Evolutionary conservation across 2,329 filamentous ascomycete species (phyloP), one percentile per base, ranked within the genome.

Genomic region (Keithomyces neogunnii): DNA sequence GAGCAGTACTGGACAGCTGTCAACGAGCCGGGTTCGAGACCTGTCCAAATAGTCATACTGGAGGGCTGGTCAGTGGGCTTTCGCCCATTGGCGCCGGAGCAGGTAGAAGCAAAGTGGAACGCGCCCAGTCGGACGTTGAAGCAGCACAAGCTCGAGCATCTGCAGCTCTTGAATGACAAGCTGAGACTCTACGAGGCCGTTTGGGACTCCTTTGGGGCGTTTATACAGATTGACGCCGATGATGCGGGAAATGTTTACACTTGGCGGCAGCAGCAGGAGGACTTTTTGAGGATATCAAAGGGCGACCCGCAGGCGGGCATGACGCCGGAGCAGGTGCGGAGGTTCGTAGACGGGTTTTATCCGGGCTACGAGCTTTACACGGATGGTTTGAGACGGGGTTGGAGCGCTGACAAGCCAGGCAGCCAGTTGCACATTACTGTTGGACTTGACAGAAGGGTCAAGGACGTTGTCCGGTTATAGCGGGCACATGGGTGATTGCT

Each of bases 51-150:
- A 5, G 77, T 96, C 28, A 80, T 96, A 48, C 84, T 96, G 56
- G 90, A 96, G 67, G 90, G 91, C 19, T 96, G 90, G 91, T 93
- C 86, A 66, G 82, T 95, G 10, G 91, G 89, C 3, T 96, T 96
- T 69, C 81, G 84, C 5, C 68, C 85, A 0, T 67, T 91, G 10
- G 60, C 70, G 32, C 66, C 75, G 0, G 63, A 70, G n/a, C 73
- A 77, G 4, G 65, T 80, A 3, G 73, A 75, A 31, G 65, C 82
- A 3, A 75, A 75, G 58, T 71, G 73, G 62, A 78, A 75, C 66
- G 68, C 72, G 49, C 69, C 69, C 58, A 76, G 64, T 66, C 80
- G 65, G 64, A 80, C 65, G 35, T 73, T 76, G 44, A 70, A 66
- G 59, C 67, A 56, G 52, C 75, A 82, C 62, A 61, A 62, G 11